These are phyloP conservation scores for Tritrichomonas musculus DNA, from an alignment of 208 protist genomes.

Conservation along the genomic window DNA sequence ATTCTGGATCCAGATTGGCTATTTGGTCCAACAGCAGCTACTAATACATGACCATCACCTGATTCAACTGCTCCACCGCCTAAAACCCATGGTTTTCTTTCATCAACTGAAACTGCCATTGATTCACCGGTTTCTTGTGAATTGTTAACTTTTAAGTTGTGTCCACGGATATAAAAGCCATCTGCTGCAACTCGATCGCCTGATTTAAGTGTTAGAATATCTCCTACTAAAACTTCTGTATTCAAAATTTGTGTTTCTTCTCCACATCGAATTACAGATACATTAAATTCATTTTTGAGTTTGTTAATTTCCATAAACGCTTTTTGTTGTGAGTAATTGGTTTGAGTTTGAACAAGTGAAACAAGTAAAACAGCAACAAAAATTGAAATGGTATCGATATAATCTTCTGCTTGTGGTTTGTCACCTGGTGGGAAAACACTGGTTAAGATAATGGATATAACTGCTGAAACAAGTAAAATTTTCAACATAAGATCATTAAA, in stretches of 20 bases:
- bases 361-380: not conserved
- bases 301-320: not conserved
- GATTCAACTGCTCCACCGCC: not conserved
- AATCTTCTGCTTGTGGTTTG: not conserved
- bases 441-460: not conserved
- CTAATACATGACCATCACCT: not conserved
- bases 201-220: slow-evolving; percentile 32
- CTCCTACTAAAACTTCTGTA: slow-evolving; percentile 30
- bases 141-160: not conserved
- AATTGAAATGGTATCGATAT: not conserved
- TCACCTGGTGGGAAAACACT: not conserved
- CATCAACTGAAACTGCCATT: not conserved
- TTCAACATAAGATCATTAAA: not conserved
- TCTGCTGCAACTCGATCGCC: slow-evolving; percentile 34
- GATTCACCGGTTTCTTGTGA: not conserved
- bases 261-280: not conserved
- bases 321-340: no score
- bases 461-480: not conserved
- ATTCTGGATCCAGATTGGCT: not conserved
- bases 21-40: not conserved
- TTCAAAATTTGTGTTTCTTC: not conserved
- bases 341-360: not conserved
- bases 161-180: not conserved
- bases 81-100: not conserved
- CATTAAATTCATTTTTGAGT: not conserved